These are phyloP conservation scores for Oryza coarctata DNA, from an alignment of 176 grass and related monocot genomes.

Conservation along the genomic window DNA sequence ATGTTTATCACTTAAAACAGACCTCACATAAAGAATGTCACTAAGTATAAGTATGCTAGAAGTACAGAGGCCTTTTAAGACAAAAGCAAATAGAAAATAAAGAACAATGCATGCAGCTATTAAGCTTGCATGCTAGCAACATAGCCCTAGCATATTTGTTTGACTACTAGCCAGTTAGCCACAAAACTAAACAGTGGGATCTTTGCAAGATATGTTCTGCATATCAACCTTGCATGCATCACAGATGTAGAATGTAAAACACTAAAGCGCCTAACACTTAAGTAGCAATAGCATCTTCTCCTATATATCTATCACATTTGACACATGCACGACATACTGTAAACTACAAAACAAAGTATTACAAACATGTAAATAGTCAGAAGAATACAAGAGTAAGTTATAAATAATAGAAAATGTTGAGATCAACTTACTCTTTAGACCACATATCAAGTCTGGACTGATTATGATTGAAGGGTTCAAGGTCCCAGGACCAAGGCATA, in stretches of 20 bases:
- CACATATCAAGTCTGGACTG: constrained; percentile 65
- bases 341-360: constrained; percentile 7
- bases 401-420: constrained; percentile 17
- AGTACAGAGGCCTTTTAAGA: background rate
- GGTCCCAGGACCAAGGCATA: constrained; percentile 20
- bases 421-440: constrained; percentile 81
- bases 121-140: background rate
- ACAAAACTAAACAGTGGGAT: constrained; percentile 6
- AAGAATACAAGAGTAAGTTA: background rate
- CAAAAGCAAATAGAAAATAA: background rate
- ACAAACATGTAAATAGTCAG: constrained; percentile 16
- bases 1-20: background rate
- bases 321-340: background rate
- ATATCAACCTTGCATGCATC: background rate
- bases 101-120: background rate
- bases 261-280: background rate
- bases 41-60: background rate
- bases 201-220: background rate
- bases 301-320: constrained; percentile 5
- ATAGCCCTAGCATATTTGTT: background rate
- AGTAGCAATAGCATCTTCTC: background rate
- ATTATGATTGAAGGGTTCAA: constrained; percentile 66
- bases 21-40: constrained; percentile 1
- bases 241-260: background rate
- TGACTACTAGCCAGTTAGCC: constrained; percentile 1